Conservation (phyloP, 257 asterid species). For the Hygrophila difformis region DNA sequence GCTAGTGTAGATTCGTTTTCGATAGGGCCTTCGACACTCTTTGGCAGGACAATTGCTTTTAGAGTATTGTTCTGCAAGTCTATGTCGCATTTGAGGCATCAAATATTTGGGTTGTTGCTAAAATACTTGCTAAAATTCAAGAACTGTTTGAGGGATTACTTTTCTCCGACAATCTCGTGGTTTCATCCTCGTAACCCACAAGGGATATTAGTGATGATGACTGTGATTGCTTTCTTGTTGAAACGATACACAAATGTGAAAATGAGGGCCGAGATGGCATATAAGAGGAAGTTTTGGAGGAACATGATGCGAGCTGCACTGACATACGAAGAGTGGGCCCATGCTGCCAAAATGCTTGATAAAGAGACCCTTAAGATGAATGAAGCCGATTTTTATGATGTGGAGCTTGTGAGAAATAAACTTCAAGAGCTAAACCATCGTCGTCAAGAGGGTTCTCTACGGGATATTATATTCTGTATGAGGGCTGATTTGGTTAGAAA, state of each 20-base stretch:
- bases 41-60: slow-evolving; percentile 82
- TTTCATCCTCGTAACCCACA: slow-evolving; percentile 91
- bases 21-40: slow-evolving; percentile 71
- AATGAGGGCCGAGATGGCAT: slow-evolving; percentile 78
- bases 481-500: slow-evolving; percentile 85
- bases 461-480: slow-evolving; percentile 88
- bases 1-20: slow-evolving; percentile 80
- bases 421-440: slow-evolving; percentile 81
- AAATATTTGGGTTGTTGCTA: slow-evolving; percentile 26
- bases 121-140: slow-evolving; percentile 32
- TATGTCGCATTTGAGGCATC: slow-evolving; percentile 59
- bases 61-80: slow-evolving; percentile 82
- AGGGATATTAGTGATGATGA: slow-evolving; percentile 70
- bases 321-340: slow-evolving; percentile 98
- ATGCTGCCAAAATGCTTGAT: slow-evolving; percentile 88
- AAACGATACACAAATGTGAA: slow-evolving; percentile 77
- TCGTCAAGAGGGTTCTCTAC: slow-evolving; percentile 79
- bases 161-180: slow-evolving; percentile 64
- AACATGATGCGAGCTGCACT: slow-evolving; percentile 84
- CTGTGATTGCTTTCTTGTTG: slow-evolving; percentile 64
- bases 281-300: slow-evolving; percentile 89
- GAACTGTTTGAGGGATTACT: slow-evolving; percentile 25
- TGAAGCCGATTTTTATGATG: slow-evolving; percentile 75
- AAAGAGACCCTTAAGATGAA: slow-evolving; percentile 67
- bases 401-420: slow-evolving; percentile 73